phyloP scores from a whole-genome alignment of 345 rosid species.

The Populus simonii region DNA sequence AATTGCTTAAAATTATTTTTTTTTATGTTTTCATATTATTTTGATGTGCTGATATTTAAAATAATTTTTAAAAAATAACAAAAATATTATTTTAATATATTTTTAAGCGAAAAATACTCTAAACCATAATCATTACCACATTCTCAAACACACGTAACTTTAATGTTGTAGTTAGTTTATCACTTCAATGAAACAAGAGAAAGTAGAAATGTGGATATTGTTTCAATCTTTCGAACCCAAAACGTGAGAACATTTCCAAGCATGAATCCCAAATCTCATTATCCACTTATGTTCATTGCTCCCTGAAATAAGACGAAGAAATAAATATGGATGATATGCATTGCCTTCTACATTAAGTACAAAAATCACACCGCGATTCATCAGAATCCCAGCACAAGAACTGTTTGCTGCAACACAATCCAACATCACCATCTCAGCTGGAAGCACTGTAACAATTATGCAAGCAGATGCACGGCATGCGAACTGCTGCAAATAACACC shows the following conservation, averaged over 20 bases:
- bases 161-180: no score
- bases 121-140: no score
- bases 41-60: fast-evolving
- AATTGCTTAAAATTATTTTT: no score
- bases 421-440: background rate
- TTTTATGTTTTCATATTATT: no score
- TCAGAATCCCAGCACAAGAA: background rate
- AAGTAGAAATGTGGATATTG: conserved; percentile 54
- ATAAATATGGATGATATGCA: background rate
- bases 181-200: conserved; percentile 11
- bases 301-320: background rate
- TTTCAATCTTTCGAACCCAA: conserved; percentile 37
- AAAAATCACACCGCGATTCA: background rate
- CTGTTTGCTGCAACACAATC: background rate
- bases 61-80: no score
- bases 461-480: background rate
- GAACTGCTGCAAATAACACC: background rate
- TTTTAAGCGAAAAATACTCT: no score
- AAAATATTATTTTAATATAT: no score
- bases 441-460: background rate
- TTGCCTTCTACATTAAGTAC: background rate
- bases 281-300: background rate
- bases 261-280: background rate
- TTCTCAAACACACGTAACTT: no score
- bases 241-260: no score